Evolutionary conservation across 495 filamentous ascomycete genomes (phyloP), one percentile per base, ranked within the genome.

Genomic region (Patellaria atrata): DNA sequence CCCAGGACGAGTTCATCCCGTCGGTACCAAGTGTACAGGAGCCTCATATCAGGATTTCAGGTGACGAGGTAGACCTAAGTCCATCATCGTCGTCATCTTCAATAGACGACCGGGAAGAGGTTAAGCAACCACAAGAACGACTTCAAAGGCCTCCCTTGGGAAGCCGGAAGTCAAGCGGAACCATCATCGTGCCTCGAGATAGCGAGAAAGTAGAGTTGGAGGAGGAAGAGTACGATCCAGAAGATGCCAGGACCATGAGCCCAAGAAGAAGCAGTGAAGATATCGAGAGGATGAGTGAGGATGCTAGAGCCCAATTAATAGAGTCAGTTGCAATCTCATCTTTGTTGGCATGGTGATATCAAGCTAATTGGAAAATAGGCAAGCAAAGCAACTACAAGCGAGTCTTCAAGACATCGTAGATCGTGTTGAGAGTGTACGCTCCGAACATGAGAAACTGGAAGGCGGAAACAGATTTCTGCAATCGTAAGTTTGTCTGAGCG

Each of bases 161-260:
- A 48, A 76, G 68, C 47, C 68, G 81, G 23, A 81, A 80, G 57
- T 75, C 74, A 33, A 82, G 76, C 48, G 79, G 77, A 40, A 82
- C 82, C 20, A 79, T 85, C 43, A 76, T 91, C 39, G 73, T 87
- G 12, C 77, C 80, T 12, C 68, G 79, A 35, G 77, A 85, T 46
- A 73, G 75, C 27, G 63, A 66, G 8, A 67, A 72, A 35, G 71
- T 81, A 32, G 75, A 80, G 47, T 64, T 77, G 7, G 56, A 76
- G 40, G 68, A 71, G 27, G 65, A 78, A 24, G 70, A 76, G 54
- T 66, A 74, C 40, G 83, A 82, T 13, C 79, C 79, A 2, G 77
- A 84, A 54, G 89, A 94, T 53, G 85, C 87, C 24, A 64, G 87
- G 37, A 77, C 83, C 26, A 97, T 97, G 89, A 93, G 84, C 56